Base-by-base conservation (phyloP, 164 flowering plant species). In the Litsea cubeba region DNA sequence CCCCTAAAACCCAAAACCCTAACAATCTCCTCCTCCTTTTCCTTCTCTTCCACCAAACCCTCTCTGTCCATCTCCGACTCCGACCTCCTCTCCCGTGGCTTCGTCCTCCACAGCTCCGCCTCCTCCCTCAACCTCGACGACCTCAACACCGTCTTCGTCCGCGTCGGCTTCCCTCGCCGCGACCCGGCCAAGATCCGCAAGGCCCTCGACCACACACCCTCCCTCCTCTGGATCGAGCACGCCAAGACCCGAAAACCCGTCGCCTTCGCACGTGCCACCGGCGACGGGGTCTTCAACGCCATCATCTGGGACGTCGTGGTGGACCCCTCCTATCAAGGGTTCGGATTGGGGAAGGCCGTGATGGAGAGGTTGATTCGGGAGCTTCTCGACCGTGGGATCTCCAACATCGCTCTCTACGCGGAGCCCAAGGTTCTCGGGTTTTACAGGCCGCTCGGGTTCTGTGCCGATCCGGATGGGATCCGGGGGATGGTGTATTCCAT, bases 231-330 rank as follows among this genome's bases (percentile, higher is more conserved):
- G 99, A 72, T 90, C 2, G 89, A 92, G 82, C 76, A 88, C 83
- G 18, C 76, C 79, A 86, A 83, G 83, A 83, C 88, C n/a, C 78
- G 72, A 71, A 71, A 72, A 70, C 96, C 96, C 0, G 97, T 93
- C 76, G 99, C 98, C 69, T 95, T 95, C 58, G 99, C 97, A 0
- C 74, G 99, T 46, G 97, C 98, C 10, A 95, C 99, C 1, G 99
- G 99, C 0, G 99, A 95, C 71, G 99, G 94, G 0, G 97, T 93
- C 14, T 95, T 95, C 85, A 95, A 95, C 73, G 92, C 98, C 17
- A 87, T 93, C 64, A 90, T 95, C 30, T 95, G 98, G 99, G 99
- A 93, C 76, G 99, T 95, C 71, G 98, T 95, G 68, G 99, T 95
- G 76, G 99, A 95, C 71, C 99, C 99, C 2, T 85, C 91, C 58